phyloP scores from a whole-genome alignment of 768 basidiomycete genomes.

The Baorangia bicolor region DNA sequence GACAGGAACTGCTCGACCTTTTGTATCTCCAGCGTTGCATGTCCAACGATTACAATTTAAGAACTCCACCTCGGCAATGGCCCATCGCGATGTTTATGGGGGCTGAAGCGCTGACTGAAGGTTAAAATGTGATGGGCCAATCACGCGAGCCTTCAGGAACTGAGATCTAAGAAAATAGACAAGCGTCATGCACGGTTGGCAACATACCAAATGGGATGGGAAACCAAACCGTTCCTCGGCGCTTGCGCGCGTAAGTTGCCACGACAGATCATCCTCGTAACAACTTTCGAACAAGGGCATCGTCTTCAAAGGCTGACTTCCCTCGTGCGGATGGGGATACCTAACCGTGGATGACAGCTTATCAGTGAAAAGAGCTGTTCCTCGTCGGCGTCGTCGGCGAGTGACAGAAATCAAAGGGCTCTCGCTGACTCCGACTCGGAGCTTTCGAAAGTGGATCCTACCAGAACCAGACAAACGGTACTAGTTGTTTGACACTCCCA shows the following conservation, averaged over 20 bases:
- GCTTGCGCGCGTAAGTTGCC: too few relatives aligned
- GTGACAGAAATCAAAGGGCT: background rate
- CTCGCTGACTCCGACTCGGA: too few relatives aligned
- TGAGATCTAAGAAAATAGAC: background rate
- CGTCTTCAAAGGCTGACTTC: background rate
- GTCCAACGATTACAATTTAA: background rate
- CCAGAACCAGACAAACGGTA: background rate
- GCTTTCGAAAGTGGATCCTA: background rate
- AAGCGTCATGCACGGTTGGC: background rate
- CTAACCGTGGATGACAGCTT: too few relatives aligned
- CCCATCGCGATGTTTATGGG: background rate
- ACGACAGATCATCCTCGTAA: too few relatives aligned
- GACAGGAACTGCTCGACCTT: background rate
- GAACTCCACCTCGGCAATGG: background rate
- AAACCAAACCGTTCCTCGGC: background rate
- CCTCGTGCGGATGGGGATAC: too few relatives aligned
- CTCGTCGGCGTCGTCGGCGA: background rate
- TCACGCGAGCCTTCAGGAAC: background rate
- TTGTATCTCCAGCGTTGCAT: slow-evolving; percentile 10
- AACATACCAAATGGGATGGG: background rate
- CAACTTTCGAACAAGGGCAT: too few relatives aligned
- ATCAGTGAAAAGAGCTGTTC: background rate
- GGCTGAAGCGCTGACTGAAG: background rate
- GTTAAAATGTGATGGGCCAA: background rate
- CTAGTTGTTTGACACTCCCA: background rate